Percentiles rank a stretch among this genome's conserved stretches.
Conservation (phyloP, 108 stramenopile species). For the Stephanodiscus minutulus region DNA sequence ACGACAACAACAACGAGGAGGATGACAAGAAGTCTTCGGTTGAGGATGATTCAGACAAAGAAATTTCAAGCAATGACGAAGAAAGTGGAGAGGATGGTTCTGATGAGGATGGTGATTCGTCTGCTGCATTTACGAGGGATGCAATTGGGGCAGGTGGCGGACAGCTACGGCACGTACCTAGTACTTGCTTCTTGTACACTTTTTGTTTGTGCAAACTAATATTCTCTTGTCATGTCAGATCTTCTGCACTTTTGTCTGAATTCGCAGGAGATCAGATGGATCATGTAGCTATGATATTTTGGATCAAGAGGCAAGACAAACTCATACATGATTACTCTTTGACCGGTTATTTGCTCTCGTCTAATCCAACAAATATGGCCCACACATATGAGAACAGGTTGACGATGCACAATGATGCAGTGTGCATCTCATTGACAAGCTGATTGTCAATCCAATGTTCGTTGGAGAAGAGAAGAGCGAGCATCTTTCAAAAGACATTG, state of each 20-base stretch:
- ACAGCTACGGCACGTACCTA: too few species aligned
- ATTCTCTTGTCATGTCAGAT: too few species aligned
- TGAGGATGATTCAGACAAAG: too few species aligned
- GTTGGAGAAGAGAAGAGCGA: neutral
- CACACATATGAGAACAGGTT: neutral
- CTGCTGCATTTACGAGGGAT: too few species aligned
- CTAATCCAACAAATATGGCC: slow-evolving; percentile 3
- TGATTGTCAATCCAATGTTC: neutral
- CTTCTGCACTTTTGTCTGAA: neutral
- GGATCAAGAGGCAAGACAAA: neutral
- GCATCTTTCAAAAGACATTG: neutral
- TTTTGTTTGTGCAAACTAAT: too few species aligned
- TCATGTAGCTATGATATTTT: neutral
- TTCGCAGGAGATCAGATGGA: neutral
- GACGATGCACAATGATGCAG: neutral
- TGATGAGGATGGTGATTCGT: too few species aligned
- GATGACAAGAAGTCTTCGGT: too few species aligned
- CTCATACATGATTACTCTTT: slow-evolving; percentile 4
- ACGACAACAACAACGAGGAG: too few species aligned
- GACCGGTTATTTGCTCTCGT: slow-evolving; percentile 10
- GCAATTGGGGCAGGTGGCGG: too few species aligned
- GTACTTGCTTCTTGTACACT: too few species aligned
- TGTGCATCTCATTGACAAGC: slow-evolving; percentile 5
- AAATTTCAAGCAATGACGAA: too few species aligned
- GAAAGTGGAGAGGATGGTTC: too few species aligned